These are phyloP conservation scores for Penicillium glabrum DNA, from an alignment of 2,329 filamentous ascomycete genomes.

Conservation along the genomic window DNA sequence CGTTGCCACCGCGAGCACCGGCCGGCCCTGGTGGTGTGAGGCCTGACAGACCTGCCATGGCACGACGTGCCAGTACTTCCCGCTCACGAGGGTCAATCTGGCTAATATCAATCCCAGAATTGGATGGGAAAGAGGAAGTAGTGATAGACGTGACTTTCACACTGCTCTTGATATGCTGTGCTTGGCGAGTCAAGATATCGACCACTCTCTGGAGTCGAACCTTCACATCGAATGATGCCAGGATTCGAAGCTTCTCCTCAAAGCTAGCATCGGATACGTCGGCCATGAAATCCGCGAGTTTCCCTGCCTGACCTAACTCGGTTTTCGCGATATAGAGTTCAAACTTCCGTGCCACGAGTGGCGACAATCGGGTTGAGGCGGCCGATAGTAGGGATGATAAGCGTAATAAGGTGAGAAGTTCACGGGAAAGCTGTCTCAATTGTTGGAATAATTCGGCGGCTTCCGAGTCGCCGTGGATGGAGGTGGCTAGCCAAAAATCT, in stretches of 20 bases:
- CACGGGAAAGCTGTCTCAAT: conserved; percentile 79
- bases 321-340: conserved; percentile 86
- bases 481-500: conserved; percentile 25
- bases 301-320: conserved; percentile 76
- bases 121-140: conserved; percentile 62
- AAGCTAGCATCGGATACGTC: conserved; percentile 85
- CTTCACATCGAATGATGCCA: conserved; percentile 77
- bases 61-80: conserved; percentile 43
- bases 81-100: conserved; percentile 51
- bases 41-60: conserved; percentile 46
- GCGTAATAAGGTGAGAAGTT: conserved; percentile 80
- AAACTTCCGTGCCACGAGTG: conserved; percentile 79
- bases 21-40: conserved; percentile 42
- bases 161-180: conserved; percentile 79
- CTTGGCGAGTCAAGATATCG: conserved; percentile 78
- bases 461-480: conserved; percentile 58
- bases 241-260: conserved; percentile 85
- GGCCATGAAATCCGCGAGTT: conserved; percentile 93
- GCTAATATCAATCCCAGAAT: conserved; percentile 57
- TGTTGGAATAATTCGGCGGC: conserved; percentile 72
- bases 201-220: conserved; percentile 78
- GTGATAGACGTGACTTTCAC: conserved; percentile 80
- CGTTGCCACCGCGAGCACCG: conserved; percentile 50
- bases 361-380: conserved; percentile 68
- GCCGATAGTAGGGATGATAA: conserved; percentile 81